Base-by-base conservation (phyloP, 1,139 yeast genomes). In the Zhuliangozyma blackwelliae region DNA sequence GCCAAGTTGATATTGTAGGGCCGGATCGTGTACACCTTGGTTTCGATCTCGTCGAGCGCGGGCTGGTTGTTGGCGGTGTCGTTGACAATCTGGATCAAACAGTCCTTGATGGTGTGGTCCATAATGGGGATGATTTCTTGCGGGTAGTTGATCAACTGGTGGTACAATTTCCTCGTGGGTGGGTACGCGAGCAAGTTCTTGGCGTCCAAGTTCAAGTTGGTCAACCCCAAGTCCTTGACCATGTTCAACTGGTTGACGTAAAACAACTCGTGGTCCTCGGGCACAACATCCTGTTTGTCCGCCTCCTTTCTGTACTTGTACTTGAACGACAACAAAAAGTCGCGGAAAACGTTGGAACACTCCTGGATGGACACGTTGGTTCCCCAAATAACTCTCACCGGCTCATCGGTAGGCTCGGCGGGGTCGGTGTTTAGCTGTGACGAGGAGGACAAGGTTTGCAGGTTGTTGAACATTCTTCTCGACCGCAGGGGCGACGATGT, bases 51-150 rank as follows among this genome's bases (percentile, higher is more conserved):
- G 48, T 79, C 84, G 32, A 77, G 66, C 49, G 36, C 34, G 20
- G 22, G 65, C n/a, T 34, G 66, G 27, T 61, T 63, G n/a, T 61
- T 61, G 9, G 66, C 56, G 27, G 58, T 56, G 28, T 86, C 90
- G 41, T 82, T 68, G 19, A 83, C 83, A 13, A 89, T 59, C 7
- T 90, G 83, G 25, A 88, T 82, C 79, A 92, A 79, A 50, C 92
- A 84, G 57, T 92, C 97, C 55, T 89, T 90, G 40, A 90, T 75
- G 2, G 96, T 82, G 55, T 89, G 96, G 71, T 92, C 99, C 97
- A 92, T 89, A 49, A 92, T 87, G 7, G 98, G 97, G 39, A 92
- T 82, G 31, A 92, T 87, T 69, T 92, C 99, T 58, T 90, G 97
- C 0, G 99, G 99, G 56, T 90, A 92, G 54, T 87, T 86, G 47